Evolutionary conservation across 1,284 basidiomycete genomes (phyloP), one percentile per base, ranked within the genome.

Genomic region (Tylopilus sp.): DNA sequence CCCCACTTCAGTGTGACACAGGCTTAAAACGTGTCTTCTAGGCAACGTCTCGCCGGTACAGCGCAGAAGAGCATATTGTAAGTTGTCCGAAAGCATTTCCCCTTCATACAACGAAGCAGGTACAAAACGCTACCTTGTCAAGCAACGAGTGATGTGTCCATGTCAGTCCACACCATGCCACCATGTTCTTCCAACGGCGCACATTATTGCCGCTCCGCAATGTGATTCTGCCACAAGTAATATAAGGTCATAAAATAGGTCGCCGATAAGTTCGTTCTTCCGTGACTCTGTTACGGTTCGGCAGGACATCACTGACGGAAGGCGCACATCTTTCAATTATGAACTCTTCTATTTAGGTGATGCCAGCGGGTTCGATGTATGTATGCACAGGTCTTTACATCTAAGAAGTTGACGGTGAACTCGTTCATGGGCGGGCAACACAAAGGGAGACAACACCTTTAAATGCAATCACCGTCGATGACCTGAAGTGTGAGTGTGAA

Each of bases 191-290:
- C 27, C 42, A 48, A 31, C 34, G 27, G 33, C 31, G n/a, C 52
- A 37, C 29, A 39, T 64, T 50, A 41, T 66, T 53, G 52, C 42
- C 53, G 27, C 39, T 41, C 35, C 16, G 16, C 55, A 60, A 68
- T 59, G 73, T 61, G 73, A 58, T 55, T 66, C 62, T 70, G 67
- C 67, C 75, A 68, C 70, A 72, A 39, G n/a, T n/a, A n/a, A n/a
- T n/a, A n/a, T n/a, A n/a, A n/a, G n/a, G n/a, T n/a, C n/a, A n/a
- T n/a, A n/a, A n/a, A n/a, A n/a, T n/a, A n/a, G n/a, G n/a, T n/a
- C n/a, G n/a, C n/a, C n/a, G n/a, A n/a, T n/a, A n/a, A n/a, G n/a
- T n/a, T n/a, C n/a, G n/a, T 60, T 59, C 59, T 58, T 62, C 60
- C 56, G 54, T 61, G 39, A 55, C 34, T 41, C 39, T 50, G 64